Percentiles rank a stretch among this genome's conserved stretches.
phyloP scores from a whole-genome alignment of 768 basidiomycete species.

The Jaapia argillacea region DNA sequence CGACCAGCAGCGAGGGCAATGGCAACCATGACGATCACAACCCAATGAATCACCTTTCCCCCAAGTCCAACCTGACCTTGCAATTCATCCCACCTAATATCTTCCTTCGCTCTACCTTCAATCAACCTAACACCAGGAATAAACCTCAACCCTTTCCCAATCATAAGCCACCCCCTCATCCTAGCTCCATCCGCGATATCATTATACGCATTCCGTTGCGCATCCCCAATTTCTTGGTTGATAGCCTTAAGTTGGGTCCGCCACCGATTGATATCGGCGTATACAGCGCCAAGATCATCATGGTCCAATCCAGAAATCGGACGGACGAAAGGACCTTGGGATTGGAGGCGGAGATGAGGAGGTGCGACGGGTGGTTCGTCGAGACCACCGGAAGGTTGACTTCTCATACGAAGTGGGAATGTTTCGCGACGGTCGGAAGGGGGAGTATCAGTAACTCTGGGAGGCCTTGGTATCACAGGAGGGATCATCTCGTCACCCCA shows the following conservation, averaged over 20 bases:
- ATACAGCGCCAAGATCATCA: slow-evolving; percentile 54
- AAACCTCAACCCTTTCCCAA: slow-evolving; percentile 57
- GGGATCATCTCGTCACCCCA: neutral
- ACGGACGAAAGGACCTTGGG: slow-evolving; percentile 60
- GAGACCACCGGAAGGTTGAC: slow-evolving; percentile 21
- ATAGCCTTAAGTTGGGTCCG: slow-evolving; percentile 61
- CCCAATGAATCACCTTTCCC: slow-evolving; percentile 47
- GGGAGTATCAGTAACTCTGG: slow-evolving; percentile 1
- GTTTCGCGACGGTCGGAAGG: slow-evolving; percentile 41
- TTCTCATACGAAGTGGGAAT: slow-evolving; percentile 43
- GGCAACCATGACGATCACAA: slow-evolving; percentile 36
- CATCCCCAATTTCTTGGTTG: slow-evolving; percentile 62
- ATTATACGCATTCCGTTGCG: slow-evolving; percentile 55
- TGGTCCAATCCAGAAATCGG: slow-evolving; percentile 66
- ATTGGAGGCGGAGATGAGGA: slow-evolving; percentile 60
- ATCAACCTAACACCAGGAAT: slow-evolving; percentile 60
- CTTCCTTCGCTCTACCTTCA: slow-evolving; percentile 74
- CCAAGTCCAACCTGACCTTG: slow-evolving; percentile 43
- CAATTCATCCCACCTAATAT: slow-evolving; percentile 72
- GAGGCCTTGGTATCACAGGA: neutral
- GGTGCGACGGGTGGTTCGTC: slow-evolving; percentile 32
- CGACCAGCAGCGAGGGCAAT: slow-evolving; percentile 47
- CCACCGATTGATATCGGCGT: slow-evolving; percentile 61
- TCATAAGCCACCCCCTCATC: slow-evolving; percentile 71
- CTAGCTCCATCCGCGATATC: slow-evolving; percentile 62